Conservation (phyloP, 2,329 filamentous ascomycete species). For the Escovopsis sp. region DNA sequence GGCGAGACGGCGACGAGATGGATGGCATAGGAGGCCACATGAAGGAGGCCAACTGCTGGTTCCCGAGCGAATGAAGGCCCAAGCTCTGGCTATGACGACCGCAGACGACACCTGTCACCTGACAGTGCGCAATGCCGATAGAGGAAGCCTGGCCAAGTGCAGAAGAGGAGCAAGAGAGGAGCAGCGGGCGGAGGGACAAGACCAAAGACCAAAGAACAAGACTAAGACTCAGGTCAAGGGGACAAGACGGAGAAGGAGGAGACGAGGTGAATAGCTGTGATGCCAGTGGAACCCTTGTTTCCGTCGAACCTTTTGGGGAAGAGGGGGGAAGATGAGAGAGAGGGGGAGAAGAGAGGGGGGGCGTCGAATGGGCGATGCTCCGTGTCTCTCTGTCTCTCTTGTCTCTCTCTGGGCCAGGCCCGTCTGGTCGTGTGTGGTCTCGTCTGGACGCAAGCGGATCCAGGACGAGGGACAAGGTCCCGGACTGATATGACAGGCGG, state of each 20-base stretch:
- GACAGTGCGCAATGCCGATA: constrained; percentile 32
- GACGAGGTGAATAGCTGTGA: no score
- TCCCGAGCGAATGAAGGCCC: constrained; percentile 9
- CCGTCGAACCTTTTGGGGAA: not conserved
- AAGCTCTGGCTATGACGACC: constrained; percentile 14
- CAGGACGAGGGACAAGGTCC: no score
- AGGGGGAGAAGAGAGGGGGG: no score
- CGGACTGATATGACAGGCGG: constrained; percentile 12
- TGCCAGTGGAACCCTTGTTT: no score
- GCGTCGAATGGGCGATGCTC: no score
- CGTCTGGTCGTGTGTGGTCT: no score
- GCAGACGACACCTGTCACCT: constrained; percentile 33
- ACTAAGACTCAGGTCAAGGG: constrained; percentile 4
- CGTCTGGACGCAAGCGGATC: no score
- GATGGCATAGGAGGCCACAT: not conserved
- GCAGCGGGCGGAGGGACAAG: no score
- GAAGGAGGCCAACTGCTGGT: constrained; percentile 8
- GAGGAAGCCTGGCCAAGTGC: constrained; percentile 9
- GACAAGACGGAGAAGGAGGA: constrained; percentile 19
- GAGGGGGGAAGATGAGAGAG: constrained; percentile 11
- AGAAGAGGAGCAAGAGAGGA: not conserved
- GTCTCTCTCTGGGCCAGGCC: no score
- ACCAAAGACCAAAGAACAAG: no score
- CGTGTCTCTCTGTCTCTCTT: no score
- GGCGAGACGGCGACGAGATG: constrained; percentile 6